Base-by-base conservation (phyloP, 768 basidiomycete genomes). In the Lactifluus echinatus region DNA sequence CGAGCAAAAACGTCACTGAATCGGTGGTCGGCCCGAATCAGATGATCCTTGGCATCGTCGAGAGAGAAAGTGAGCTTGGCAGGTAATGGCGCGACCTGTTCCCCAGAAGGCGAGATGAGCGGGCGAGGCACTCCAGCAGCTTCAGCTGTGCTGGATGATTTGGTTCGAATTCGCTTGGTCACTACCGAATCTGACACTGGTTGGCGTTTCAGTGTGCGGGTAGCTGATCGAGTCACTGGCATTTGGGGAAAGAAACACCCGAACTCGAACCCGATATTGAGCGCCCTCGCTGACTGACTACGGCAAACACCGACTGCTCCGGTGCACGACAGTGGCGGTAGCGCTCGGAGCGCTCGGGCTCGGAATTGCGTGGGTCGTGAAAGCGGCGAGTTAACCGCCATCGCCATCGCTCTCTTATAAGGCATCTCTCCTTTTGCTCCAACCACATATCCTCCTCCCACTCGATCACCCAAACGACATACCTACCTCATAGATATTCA, bases 41-140 rank as follows among this genome's bases (percentile, higher is more conserved):
- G 78, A 66, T 94, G 89, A 14, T 72, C 53, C 66, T 84, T 89
- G 1, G 89, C 92, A 8, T 82, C 80, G 45, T 84, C 79, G 61
- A 91, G 84, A n/a, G 80, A 79, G 71, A 94, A 94, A 6, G 79
- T 77, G 33, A 93, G 77, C 8, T 77, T 71, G 1, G 88, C 83
- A 4, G 90, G 87, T 11, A 93, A 77, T 34, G 85, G 67, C 17
- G 50, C 54, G 31, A 36, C 15, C 14, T 55, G 47, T 54, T 51
- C 56, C 4, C 14, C 50, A 12, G 65, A 42, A 1, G 40, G 39
- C n/a, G 23, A 19, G 11, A 46, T 19, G 29, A 42, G 48, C 14
- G 46, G 43, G 34, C 29, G 40, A 42, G 50, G 47, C 7, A 39
- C 31, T 6, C 17, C 37, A 8, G 50, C 44, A 6, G 34, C 44